Evolutionary conservation across 768 basidiomycete species (phyloP), one percentile per base, ranked within the genome.

Genomic region (Suillus sp.): DNA sequence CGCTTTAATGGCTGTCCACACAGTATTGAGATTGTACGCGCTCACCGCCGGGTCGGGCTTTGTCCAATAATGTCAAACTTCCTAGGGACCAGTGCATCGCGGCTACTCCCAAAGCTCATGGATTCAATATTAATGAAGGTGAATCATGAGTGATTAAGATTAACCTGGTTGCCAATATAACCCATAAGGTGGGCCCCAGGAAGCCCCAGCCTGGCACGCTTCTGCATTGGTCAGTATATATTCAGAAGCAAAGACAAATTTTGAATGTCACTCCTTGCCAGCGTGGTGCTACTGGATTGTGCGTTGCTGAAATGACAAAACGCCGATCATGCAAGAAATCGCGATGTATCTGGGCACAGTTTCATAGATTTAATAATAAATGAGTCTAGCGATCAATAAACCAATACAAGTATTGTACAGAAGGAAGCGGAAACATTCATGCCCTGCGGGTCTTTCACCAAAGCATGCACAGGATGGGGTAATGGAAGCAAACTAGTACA

Each of bases 401-500:
- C 1, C 50, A 20, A 51, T 32, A 34, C 4, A 51, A 51, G 1
- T 34, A 53, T 7, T n/a, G 14, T 34, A 34, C 11, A n/a, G 51
- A 53, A 53, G 32, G 0, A n/a, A n/a, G 20, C 51, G 51, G 13
- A 32, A n/a, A 6, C 32, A 20, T 51, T 20, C 30, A 53, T 20
- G 50, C 30, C 27, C 18, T 20, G 10, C 5, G 50, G 18, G 6
- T 53, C 20, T 53, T n/a, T 53, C 11, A 34, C 20, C 51, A 34
- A 53, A 20, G 32, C 11, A 53, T 32, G 40, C 18, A 27, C 1
- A 40, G 1, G 55, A 56, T 9, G 25, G 6, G n/a, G 35, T 22
- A 11, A 18, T 25, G 4, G n/a, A 40, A 37, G 34, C n/a, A 18
- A 37, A 20, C 47, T 67, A 68, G 37, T 60, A 60, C 69, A 76